phyloP scores from a whole-genome alignment of 768 basidiomycete genomes.

The Psilocybe tampanensis region DNA sequence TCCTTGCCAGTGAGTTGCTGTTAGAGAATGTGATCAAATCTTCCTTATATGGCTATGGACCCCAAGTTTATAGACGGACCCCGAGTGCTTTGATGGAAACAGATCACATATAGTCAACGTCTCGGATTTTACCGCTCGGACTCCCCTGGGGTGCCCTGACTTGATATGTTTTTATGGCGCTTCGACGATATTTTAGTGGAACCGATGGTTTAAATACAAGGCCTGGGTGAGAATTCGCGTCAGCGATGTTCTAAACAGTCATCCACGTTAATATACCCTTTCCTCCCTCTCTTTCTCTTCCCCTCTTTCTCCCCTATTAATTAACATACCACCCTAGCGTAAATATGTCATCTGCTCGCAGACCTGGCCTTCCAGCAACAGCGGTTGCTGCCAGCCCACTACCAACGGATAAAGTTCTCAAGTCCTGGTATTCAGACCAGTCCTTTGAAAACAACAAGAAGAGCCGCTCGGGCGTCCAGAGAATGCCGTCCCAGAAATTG shows the following conservation, averaged over 20 bases:
- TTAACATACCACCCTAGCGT: constrained; percentile 14
- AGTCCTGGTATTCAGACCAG: constrained; percentile 53
- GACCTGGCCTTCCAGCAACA: constrained; percentile 33
- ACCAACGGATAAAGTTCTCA: constrained; percentile 45
- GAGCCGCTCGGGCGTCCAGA: constrained; percentile 19
- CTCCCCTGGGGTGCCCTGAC: constrained; percentile 24
- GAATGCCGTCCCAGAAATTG: constrained; percentile 17
- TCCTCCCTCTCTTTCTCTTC: constrained; percentile 17
- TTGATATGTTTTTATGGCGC: constrained; percentile 17
- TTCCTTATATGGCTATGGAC: too few species aligned
- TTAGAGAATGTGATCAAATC: too few species aligned
- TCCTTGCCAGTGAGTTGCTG: too few species aligned
- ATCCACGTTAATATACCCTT: constrained; percentile 15
- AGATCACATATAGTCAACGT: too few species aligned
- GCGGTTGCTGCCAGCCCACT: constrained; percentile 40
- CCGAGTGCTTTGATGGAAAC: too few species aligned
- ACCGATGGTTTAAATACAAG: constrained; percentile 15
- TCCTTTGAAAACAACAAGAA: constrained; percentile 37
- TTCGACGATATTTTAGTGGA: constrained; percentile 12
- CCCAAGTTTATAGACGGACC: too few species aligned
- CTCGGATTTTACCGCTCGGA: too few species aligned
- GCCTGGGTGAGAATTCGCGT: constrained; percentile 7
- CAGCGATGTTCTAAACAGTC: constrained; percentile 19
- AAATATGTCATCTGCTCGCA: constrained; percentile 27
- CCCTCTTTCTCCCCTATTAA: constrained; percentile 16